Evolutionary conservation across 2,329 filamentous ascomycete species (phyloP).

Genomic region (Cladosporium sp.): DNA sequence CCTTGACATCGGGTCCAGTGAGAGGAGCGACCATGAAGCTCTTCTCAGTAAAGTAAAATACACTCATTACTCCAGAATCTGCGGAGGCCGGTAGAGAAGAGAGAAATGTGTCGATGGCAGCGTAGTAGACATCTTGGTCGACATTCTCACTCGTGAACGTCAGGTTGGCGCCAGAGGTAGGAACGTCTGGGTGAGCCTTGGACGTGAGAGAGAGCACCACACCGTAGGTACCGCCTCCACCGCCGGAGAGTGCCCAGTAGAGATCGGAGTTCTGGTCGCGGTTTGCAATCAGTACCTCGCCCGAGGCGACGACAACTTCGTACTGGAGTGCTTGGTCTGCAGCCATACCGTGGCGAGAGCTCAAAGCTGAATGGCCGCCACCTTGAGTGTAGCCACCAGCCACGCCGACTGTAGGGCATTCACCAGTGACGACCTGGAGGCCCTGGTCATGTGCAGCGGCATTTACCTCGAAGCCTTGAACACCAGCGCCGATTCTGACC

Average conservation of each 20-base stretch:
- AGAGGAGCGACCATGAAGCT: slow-evolving; percentile 50
- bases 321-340: slow-evolving; percentile 59
- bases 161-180: slow-evolving; percentile 48
- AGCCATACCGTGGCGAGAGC: slow-evolving; percentile 56
- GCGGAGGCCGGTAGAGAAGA: slow-evolving; percentile 51
- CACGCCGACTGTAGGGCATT: slow-evolving; percentile 56
- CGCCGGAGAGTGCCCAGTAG: slow-evolving; percentile 64
- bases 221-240: slow-evolving; percentile 60
- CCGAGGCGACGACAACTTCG: slow-evolving; percentile 49
- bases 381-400: slow-evolving; percentile 62
- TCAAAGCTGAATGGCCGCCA: slow-evolving; percentile 59
- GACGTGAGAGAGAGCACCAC: slow-evolving; percentile 58
- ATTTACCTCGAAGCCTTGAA: slow-evolving; percentile 54
- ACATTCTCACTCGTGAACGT: slow-evolving; percentile 39
- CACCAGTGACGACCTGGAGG: slow-evolving; percentile 56
- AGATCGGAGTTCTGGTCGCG: slow-evolving; percentile 54
- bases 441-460: slow-evolving; percentile 46
- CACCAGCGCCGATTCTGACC: slow-evolving; percentile 56
- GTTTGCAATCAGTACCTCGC: slow-evolving; percentile 50
- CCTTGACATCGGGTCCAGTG: slow-evolving; percentile 50
- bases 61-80: slow-evolving; percentile 51
- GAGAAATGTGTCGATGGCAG: slow-evolving; percentile 51
- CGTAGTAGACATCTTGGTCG: slow-evolving; percentile 48
- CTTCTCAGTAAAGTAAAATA: slow-evolving; percentile 54
- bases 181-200: slow-evolving; percentile 49